Base-by-base conservation (phyloP, 164 flowering plant genomes). In the Piper longum region DNA sequence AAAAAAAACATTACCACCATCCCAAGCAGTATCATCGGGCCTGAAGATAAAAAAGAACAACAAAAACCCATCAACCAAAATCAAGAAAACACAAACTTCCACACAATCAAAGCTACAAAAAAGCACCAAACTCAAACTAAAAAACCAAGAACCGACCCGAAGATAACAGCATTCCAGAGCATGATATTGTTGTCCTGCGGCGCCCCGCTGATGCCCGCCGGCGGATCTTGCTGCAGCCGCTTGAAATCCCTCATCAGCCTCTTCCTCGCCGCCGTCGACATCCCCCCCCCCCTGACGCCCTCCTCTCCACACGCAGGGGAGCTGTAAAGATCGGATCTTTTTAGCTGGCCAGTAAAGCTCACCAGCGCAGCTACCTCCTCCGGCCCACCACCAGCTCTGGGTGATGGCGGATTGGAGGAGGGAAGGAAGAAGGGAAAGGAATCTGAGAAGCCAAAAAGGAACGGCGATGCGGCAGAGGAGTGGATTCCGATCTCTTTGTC, bases 11-110 rank as follows among this genome's bases (percentile, higher is more conserved):
- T 81, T 73, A 89, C 96, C 96, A 79, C 96, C 96, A 77, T 89
- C 96, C 96, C 96, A 89, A 19, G 96, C 88, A 61, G 95, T 89
- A 73, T 89, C 96, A 83, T 87, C 97, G 61, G 97, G 97, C 54
- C 97, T 89, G 88, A 88, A 86, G 77, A 62, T 57, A 45, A 76
- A 75, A 64, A 40, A n/a, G n/a, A n/a, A 55, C 68, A 39, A 64
- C 18, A 43, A 40, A 56, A 41, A 17, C 36, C 58, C 54, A 54
- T 18, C 45, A 18, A 18, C 16, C 26, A 11, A 41, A 62, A 17
- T 26, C 51, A 16, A 4, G 36, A 39, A 64, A 11, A 18, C 55
- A 41, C 61, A 51, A 44, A 26, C 19, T 18, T 14, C 26, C 13
- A 7, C 36, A 52, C 6, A 58, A 19, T 17, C 19, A 26, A 39